Conservation (phyloP, 768 basidiomycete species). For the Hydnomerulius pinastri region DNA sequence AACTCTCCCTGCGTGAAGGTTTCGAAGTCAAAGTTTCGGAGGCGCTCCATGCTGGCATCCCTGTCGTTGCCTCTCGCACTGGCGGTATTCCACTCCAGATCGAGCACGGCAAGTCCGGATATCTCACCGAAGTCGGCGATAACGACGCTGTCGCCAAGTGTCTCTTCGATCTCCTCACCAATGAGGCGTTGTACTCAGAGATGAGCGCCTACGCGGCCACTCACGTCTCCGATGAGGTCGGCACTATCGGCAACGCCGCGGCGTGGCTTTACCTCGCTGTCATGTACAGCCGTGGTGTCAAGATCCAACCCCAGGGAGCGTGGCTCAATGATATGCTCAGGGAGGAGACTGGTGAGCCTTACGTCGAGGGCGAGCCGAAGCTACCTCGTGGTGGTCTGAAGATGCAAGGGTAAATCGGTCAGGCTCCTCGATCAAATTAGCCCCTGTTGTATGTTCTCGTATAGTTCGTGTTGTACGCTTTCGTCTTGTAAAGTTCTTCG, state of each 20-base stretch:
- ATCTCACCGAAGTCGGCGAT: slow-evolving; percentile 76
- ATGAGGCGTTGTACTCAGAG: slow-evolving; percentile 61
- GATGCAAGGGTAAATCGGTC: slow-evolving; percentile 41
- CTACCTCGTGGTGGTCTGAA: slow-evolving; percentile 64
- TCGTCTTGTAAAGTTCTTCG: neutral
- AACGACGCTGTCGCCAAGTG: slow-evolving; percentile 73
- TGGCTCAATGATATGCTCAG: slow-evolving; percentile 86
- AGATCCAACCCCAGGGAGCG: slow-evolving; percentile 77
- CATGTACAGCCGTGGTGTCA: slow-evolving; percentile 75
- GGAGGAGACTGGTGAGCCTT: slow-evolving; percentile 72
- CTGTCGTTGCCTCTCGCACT: slow-evolving; percentile 80
- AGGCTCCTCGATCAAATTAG: neutral
- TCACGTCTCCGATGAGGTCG: slow-evolving; percentile 83
- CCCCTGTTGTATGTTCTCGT: slow-evolving; percentile 6
- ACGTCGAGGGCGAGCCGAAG: slow-evolving; percentile 66
- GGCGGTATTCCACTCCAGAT: slow-evolving; percentile 96
- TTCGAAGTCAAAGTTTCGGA: slow-evolving; percentile 98
- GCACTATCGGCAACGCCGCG: slow-evolving; percentile 79
- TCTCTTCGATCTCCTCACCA: slow-evolving; percentile 76
- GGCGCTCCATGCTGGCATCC: slow-evolving; percentile 88
- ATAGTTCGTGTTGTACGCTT: slow-evolving; percentile 5
- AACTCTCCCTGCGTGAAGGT: slow-evolving; percentile 91
- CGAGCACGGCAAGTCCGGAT: slow-evolving; percentile 85
- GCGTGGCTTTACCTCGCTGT: slow-evolving; percentile 73
- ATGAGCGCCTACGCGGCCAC: slow-evolving; percentile 70